These are phyloP conservation scores for Spergularia bocconei DNA, from an alignment of 148 eudicot species.

Conservation along the genomic window DNA sequence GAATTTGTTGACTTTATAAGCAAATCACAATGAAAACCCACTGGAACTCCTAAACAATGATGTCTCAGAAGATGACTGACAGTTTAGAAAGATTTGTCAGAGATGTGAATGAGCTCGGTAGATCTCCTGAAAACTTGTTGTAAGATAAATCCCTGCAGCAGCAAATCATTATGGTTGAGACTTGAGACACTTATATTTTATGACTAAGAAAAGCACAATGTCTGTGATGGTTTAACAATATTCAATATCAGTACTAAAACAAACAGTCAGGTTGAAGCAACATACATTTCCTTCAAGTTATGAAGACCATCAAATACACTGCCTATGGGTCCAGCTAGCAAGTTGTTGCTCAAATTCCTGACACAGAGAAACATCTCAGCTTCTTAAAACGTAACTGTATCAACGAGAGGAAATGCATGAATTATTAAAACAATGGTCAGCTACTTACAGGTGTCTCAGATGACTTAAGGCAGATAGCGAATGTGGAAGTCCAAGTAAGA, in stretches of 20 bases:
- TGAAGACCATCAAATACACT: constrained; percentile 63
- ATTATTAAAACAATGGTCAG: constrained; percentile 8
- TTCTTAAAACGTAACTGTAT: neutral
- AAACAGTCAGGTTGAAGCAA: constrained; percentile 8
- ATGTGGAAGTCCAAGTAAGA: constrained; percentile 58
- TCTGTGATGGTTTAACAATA: no score
- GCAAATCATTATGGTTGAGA: neutral
- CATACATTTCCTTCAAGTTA: constrained; percentile 72
- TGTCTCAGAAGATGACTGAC: constrained; percentile 40
- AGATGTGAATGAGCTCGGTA: constrained; percentile 67
- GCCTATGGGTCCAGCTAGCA: constrained; percentile 67
- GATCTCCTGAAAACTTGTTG: constrained; percentile 82
- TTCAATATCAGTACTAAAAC: neutral
- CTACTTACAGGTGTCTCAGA: constrained; percentile 77
- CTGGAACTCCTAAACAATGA: neutral
- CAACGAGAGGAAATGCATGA: neutral
- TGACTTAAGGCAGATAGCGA: constrained; percentile 51
- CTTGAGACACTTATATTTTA: neutral
- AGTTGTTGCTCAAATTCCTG: constrained; percentile 88
- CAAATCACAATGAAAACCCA: neutral
- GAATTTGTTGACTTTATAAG: neutral
- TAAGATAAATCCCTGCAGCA: constrained; percentile 80
- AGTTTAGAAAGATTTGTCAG: constrained; percentile 57
- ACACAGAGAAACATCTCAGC: constrained; percentile 24
- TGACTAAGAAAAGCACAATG: neutral